These are phyloP conservation scores for Phytomonas francai DNA, from an alignment of 208 protist species.

Conservation along the genomic window DNA sequence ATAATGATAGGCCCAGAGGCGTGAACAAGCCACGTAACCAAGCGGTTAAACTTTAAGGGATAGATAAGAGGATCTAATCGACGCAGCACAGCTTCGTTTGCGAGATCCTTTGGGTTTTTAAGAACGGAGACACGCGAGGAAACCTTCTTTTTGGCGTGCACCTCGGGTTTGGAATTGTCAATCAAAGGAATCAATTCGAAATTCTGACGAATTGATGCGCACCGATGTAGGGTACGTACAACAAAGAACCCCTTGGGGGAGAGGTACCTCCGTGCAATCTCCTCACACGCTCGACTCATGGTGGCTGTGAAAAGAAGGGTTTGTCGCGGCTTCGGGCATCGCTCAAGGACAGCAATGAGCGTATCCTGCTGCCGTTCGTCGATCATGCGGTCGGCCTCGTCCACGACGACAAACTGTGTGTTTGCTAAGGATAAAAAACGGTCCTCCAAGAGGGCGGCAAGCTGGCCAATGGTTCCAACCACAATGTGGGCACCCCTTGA, in stretches of 20 bases:
- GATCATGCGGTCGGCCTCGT: slow-evolving; percentile 97
- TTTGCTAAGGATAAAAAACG: slow-evolving; percentile 62
- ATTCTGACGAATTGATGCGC: slow-evolving; percentile 53
- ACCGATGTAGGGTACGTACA: slow-evolving; percentile 58
- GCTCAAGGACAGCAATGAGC: slow-evolving; percentile 87
- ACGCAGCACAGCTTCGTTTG: slow-evolving; percentile 13
- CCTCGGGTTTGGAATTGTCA: background rate
- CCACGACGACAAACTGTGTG: slow-evolving; percentile 86
- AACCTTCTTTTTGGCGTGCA: no score
- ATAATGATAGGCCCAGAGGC: slow-evolving; percentile 45
- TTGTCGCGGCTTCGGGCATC: slow-evolving; percentile 59
- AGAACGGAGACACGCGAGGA: no score
- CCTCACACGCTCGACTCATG: slow-evolving; percentile 60
- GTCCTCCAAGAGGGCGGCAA: slow-evolving; percentile 52
- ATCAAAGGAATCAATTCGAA: slow-evolving; percentile 44
- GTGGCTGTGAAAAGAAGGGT: slow-evolving; percentile 97
- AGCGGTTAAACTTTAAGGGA: slow-evolving; percentile 60
- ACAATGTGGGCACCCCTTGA: slow-evolving; percentile 58
- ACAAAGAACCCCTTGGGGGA: slow-evolving; percentile 48
- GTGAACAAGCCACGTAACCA: slow-evolving; percentile 68
- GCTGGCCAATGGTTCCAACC: slow-evolving; percentile 80
- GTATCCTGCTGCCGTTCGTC: slow-evolving; percentile 62
- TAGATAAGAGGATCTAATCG: slow-evolving; percentile 33
- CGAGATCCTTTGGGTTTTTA: no score
- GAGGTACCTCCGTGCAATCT: slow-evolving; percentile 56